phyloP scores from a whole-genome alignment of 2,329 filamentous ascomycete species.

The Grosmannia clavigera region DNA sequence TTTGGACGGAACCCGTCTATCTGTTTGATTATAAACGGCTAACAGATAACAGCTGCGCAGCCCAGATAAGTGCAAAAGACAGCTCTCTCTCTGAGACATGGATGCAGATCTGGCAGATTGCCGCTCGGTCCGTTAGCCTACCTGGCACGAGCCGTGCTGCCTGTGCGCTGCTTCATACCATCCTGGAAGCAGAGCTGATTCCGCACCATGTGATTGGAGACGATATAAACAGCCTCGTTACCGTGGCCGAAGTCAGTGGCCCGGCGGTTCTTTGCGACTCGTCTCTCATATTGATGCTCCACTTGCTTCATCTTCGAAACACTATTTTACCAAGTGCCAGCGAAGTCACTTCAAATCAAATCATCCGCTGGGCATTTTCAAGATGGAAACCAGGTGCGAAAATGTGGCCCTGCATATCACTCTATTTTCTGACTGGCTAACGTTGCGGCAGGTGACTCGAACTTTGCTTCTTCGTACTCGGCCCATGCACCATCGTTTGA shows the following conservation, averaged over 20 bases:
- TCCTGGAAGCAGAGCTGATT: slow-evolving; percentile 56
- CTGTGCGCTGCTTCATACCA: slow-evolving; percentile 56
- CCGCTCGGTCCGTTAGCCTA: slow-evolving; percentile 57
- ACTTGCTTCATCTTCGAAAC: slow-evolving; percentile 53
- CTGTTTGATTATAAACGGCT: slow-evolving; percentile 14
- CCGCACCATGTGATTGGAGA: slow-evolving; percentile 55
- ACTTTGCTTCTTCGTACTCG: slow-evolving; percentile 53
- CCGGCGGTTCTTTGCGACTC: slow-evolving; percentile 71
- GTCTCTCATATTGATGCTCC: slow-evolving; percentile 59
- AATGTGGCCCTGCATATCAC: background rate
- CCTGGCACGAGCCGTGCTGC: slow-evolving; percentile 63
- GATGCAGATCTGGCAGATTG: slow-evolving; percentile 65
- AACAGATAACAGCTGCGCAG: slow-evolving; percentile 27
- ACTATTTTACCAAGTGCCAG: slow-evolving; percentile 56
- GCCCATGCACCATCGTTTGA: slow-evolving; percentile 52
- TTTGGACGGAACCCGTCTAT: slow-evolving; percentile 30
- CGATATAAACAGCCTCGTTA: slow-evolving; percentile 59
- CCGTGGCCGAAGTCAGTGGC: slow-evolving; percentile 68
- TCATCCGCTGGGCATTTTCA: slow-evolving; percentile 70
- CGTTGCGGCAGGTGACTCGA: slow-evolving; percentile 42
- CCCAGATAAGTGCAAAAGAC: slow-evolving; percentile 27
- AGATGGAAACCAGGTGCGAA: slow-evolving; percentile 69
- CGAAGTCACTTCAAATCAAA: slow-evolving; percentile 53
- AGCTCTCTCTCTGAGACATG: slow-evolving; percentile 39
- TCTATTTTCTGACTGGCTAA: slow-evolving; percentile 1